Evolutionary conservation across 495 filamentous ascomycete genomes (phyloP), one percentile per base, ranked within the genome.

Genomic region (Penicillium silybi): DNA sequence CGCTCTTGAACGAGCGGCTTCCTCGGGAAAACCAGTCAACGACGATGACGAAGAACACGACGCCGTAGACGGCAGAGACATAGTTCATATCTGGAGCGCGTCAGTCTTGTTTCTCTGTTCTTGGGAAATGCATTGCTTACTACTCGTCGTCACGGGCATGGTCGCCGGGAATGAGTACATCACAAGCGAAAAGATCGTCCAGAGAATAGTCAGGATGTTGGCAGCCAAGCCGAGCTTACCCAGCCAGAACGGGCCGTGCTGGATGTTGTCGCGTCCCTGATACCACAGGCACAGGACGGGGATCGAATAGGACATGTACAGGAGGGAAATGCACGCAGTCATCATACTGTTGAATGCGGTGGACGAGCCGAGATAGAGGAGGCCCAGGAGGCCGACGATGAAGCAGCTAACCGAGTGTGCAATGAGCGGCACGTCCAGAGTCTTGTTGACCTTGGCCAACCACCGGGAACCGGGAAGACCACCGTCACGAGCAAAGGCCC

Each of bases 401-500:
- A 75, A 53, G 50, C 67, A 79, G 53, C 68, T 77, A 23, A 75
- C 67, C 22, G 56, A 58, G 63, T 83, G 80, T 0, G 83, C 74
- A 11, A 70, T 61, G 9, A 85, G 46, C 0, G 83, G 83, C 4
- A 85, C 77, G 47, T 80, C 77, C 16, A 81, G 67, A 19, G 57
- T 70, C 5, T 64, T 61, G 53, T 81, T 63, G 16, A 83, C 76
- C 47, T 72, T 58, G 68, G 63, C 3, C 56, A 80, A 63, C 47
- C 68, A 76, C 34, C 72, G 57, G 39, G 68, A 66, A 9, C 71
- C 69, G 5, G 81, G 82, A 2, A 85, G 54, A 9, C 80, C 82
- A 18, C 72, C 59, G 54, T 85, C 83, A 16, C 83, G 73, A 9
- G 83, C 74, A 55, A 85, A 84, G 23, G 75, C 76, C 82, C 83